These are phyloP conservation scores for Trichosporon sp. DNA, from an alignment of 1,284 basidiomycete genomes.

Conservation along the genomic window DNA sequence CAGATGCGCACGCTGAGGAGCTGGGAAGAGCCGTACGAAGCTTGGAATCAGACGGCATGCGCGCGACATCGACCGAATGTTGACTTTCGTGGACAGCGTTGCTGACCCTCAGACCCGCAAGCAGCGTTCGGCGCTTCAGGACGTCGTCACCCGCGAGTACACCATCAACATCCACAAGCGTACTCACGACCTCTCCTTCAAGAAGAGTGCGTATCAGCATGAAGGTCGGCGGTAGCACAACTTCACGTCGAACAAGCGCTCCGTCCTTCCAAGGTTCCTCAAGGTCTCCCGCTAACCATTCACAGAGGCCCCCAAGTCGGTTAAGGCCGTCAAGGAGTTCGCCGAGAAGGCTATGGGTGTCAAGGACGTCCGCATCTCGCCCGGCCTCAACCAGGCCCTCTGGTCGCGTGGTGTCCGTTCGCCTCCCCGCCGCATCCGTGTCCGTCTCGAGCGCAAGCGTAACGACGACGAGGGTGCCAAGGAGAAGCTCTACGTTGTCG, in stretches of 20 bases:
- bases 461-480: slow-evolving; percentile 96
- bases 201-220: slow-evolving; percentile 67
- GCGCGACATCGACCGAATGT: not conserved
- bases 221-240: not conserved
- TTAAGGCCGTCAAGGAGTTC: slow-evolving; percentile 87
- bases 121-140: slow-evolving; percentile 88
- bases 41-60: not conserved
- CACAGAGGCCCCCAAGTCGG: slow-evolving; percentile 75
- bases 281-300: slow-evolving; percentile 24
- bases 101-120: slow-evolving; percentile 67
- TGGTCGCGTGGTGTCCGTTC: slow-evolving; percentile 83
- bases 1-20: no score
- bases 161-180: slow-evolving; percentile 94
- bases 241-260: not conserved
- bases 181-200: slow-evolving; percentile 86
- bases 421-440: slow-evolving; percentile 83
- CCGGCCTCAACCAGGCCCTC: slow-evolving; percentile 88
- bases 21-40: not conserved
- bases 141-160: slow-evolving; percentile 95
- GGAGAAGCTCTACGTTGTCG: slow-evolving; percentile 95
- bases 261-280: no score
- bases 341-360: slow-evolving; percentile 94
- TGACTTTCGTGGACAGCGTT: not conserved
- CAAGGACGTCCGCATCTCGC: slow-evolving; percentile 85
- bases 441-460: slow-evolving; percentile 90